Evolutionary conservation across 345 rosid species (phyloP), one percentile per base, ranked within the genome.

Genomic region (Noccaea caerulescens): DNA sequence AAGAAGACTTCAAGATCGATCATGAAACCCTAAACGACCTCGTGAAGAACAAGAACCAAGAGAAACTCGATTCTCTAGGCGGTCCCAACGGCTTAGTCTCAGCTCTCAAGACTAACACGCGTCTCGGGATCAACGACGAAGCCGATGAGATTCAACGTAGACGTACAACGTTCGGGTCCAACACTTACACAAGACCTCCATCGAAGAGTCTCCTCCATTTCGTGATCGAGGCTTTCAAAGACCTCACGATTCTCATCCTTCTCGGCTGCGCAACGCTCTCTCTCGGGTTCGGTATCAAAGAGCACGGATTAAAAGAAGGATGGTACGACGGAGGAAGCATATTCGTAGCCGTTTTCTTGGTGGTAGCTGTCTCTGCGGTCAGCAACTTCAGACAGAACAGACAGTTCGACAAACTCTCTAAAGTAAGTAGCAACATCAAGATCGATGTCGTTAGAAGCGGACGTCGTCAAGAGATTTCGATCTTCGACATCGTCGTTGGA

Each of bases 321-420:
- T 90, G 96, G 91, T 85, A 86, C 8, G 93, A 88, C 23, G 91
- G 93, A 6, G 93, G 87, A 32, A 84, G 89, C 80, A 84, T 86
- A 13, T 75, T 83, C 56, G 81, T 86, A 0, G 87, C 93, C 0
- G 82, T 86, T 6, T 82, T 90, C 37, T 77, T 86, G 1, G 87
- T 82, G 20, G 80, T 87, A 23, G 74, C 78, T 0, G 82, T 86
- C 58, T 84, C 93, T 1, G 84, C 91, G 0, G 25, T 73, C 1
- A 90, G 86, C 49, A 84, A 87, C 36, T 80, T 70, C 57, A 79
- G 83, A 25, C 85, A 87, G 57, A 79, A 65, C 69, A 80, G 66
- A 38, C 90, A 84, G 67, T 88, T 88, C 5, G 83, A 75, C 37
- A 71, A 87, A 64, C 72, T 87, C 25, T 86, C 88, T 0, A 79